phyloP scores from a whole-genome alignment of 139 green algal species.

The Asterochloris erici region DNA sequence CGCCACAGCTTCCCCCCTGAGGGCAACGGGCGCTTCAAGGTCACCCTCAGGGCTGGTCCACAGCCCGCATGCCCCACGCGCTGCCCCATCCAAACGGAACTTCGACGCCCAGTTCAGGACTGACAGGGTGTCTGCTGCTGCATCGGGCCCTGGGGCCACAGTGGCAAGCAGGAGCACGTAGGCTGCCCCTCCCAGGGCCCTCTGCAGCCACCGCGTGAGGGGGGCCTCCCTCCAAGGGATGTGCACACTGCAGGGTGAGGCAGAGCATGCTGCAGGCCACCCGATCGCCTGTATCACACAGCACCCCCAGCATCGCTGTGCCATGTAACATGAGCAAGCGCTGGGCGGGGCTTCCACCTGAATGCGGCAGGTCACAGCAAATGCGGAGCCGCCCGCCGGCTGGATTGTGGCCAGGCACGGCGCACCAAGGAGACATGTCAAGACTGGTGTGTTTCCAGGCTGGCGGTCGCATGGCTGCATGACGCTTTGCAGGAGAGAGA shows the following conservation, averaged over 20 bases:
- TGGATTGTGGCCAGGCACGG: not conserved
- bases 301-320: not conserved
- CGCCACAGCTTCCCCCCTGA: not conserved
- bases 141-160: not conserved
- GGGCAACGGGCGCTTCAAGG: not conserved
- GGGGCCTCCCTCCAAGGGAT: constrained; percentile 12
- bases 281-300: no score
- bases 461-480: no score
- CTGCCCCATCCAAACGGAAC: constrained; percentile 5
- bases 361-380: not conserved
- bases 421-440: no score
- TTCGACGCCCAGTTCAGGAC: constrained; percentile 10
- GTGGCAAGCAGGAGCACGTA: constrained; percentile 10
- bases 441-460: no score
- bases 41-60: constrained; percentile 16
- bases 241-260: constrained; percentile 3
- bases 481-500: no score
- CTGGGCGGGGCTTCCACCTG: not conserved
- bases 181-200: not conserved
- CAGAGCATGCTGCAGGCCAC: not conserved
- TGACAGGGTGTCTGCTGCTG: constrained; percentile 8
- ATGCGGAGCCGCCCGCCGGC: no score
- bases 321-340: not conserved
- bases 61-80: not conserved
- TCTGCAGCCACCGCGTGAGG: constrained; percentile 6